These are phyloP conservation scores for Silene noctiflora DNA, from an alignment of 179 eudicot species.

Conservation along the genomic window DNA sequence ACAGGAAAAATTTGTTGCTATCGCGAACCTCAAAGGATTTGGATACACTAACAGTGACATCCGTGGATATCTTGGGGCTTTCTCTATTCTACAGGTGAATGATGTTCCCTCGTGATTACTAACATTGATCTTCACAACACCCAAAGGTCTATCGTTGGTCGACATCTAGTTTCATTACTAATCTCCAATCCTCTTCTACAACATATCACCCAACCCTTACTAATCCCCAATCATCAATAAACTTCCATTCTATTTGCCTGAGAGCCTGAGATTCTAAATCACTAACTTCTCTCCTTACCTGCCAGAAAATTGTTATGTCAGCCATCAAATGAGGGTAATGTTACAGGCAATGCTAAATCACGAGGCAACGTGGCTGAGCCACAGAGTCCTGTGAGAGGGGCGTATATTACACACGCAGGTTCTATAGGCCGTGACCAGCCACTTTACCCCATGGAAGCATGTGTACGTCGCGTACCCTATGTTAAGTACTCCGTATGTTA, in stretches of 20 bases:
- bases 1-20: slow-evolving; percentile 61
- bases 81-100: slow-evolving; percentile 68
- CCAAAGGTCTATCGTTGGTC: no score
- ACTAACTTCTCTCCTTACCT: neutral
- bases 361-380: neutral
- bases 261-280: neutral
- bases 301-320: neutral
- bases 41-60: slow-evolving; percentile 67
- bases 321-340: neutral
- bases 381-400: neutral
- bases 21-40: slow-evolving; percentile 66
- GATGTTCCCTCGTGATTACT: neutral
- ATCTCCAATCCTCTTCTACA: neutral
- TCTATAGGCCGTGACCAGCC: neutral
- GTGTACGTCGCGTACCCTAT: neutral
- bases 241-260: neutral
- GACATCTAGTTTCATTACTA: neutral
- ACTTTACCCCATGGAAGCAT: no score
- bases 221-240: neutral
- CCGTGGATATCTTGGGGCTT: slow-evolving; percentile 56
- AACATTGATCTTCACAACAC: neutral
- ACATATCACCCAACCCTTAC: neutral
- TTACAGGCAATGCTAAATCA: neutral
- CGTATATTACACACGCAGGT: neutral
- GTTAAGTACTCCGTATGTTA: neutral